Evolutionary conservation across 2,329 filamentous ascomycete species (phyloP), one percentile per base, ranked within the genome.

Genomic region (Biscogniauxia marginata): DNA sequence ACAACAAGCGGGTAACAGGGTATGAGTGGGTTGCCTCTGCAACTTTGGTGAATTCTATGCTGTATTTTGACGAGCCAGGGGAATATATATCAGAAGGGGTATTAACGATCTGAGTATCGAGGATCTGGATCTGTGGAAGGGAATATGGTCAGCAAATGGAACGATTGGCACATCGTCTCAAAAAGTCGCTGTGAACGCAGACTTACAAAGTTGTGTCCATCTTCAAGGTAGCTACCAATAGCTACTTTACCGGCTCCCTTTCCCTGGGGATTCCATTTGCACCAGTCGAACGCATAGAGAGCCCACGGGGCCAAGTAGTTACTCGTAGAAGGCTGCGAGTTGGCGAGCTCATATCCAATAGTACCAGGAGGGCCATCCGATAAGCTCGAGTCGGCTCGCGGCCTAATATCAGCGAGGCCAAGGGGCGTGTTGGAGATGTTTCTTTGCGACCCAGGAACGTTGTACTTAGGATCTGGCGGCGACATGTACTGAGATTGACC

Each of bases 11-110:
- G 3, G 93, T 99, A 25, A 99, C 95, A 1, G 95, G 95, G 71
- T 98, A 99, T 9, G 95, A 96, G 76, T 97, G 96, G 19, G 93
- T 97, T 19, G 95, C 95, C 79, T 99, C 95, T 39, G 95, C 95
- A 30, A 96, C 85, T 71, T 96, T 96, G 51, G 86, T 89, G 74
- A 96, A 98, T 64, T 98, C 93, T 68, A 99, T 79, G 43, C 85
- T 88, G 68, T 88, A 88, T 64, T 90, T 88, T 45, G 89, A 82
- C 5, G 83, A 82, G 51, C 89, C 90, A 13, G 89, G 87, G 1
- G 81, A 79, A 58, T 88, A 88, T 58, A 86, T 82, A 59, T 89
- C 84, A 62, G 88, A 76, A 18, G 87, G 83, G 56, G 93, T 87
- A 18, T 85, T 87, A 6, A 83, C 78, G 64, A 93, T 83, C 62